Conservation (phyloP, 805 yeast species). For the Starmerella khaoyaiensis region DNA sequence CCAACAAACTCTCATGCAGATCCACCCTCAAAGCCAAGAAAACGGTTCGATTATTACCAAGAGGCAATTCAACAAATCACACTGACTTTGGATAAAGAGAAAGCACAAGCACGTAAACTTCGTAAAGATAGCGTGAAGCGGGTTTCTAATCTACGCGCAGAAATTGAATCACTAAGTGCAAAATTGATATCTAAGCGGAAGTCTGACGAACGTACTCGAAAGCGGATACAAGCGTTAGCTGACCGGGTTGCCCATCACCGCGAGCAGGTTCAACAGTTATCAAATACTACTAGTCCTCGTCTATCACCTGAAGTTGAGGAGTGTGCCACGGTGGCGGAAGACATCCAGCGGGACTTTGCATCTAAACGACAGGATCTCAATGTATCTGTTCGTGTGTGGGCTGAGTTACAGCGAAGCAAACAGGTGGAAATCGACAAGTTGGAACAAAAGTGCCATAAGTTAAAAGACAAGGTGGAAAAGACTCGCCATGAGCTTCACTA, state of each 20-base stretch:
- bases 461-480: slow-evolving; percentile 5
- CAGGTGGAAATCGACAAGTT: slow-evolving; percentile 6
- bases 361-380: slow-evolving; percentile 10
- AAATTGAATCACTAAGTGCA: slow-evolving; percentile 8
- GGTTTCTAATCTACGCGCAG: slow-evolving; percentile 8
- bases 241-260: slow-evolving; percentile 15
- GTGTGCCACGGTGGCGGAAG: slow-evolving; percentile 6
- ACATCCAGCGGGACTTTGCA: slow-evolving; percentile 4
- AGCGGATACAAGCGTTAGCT: slow-evolving; percentile 12
- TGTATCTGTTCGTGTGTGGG: slow-evolving; percentile 11
- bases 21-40: slow-evolving; percentile 3
- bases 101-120: slow-evolving; percentile 9
- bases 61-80: slow-evolving; percentile 5
- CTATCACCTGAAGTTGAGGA: slow-evolving; percentile 1
- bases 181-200: slow-evolving; percentile 10
- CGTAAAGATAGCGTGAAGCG: slow-evolving; percentile 11
- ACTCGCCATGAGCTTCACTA: slow-evolving; percentile 3
- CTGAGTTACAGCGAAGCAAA: slow-evolving; percentile 10
- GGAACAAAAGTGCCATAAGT: slow-evolving; percentile 9
- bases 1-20: not conserved
- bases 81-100: slow-evolving; percentile 4
- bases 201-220: slow-evolving; percentile 17
- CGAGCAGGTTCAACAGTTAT: slow-evolving; percentile 5
- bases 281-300: not conserved
- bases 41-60: slow-evolving; percentile 1